Conservation (phyloP, 75 land plant genomes). For the Cunninghamia lanceolata region DNA sequence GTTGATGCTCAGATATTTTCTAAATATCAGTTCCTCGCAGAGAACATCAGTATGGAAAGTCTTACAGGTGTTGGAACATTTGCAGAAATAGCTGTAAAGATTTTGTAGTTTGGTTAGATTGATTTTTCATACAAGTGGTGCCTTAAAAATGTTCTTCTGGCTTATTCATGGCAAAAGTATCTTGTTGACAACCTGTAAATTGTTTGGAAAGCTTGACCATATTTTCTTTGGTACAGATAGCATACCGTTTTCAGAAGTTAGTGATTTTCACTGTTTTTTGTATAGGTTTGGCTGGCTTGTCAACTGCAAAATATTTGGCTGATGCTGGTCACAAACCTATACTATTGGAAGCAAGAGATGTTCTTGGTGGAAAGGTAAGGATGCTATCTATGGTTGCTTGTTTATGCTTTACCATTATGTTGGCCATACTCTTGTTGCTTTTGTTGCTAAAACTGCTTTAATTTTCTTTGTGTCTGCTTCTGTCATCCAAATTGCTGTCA, state of each 20-base stretch:
- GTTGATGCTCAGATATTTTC: background rate
- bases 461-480: background rate
- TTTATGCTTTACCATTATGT: background rate
- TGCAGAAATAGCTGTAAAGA: background rate
- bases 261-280: background rate
- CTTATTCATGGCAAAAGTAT: background rate
- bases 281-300: constrained; percentile 93
- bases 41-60: background rate
- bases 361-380: constrained; percentile 93
- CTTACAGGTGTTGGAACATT: background rate
- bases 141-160: no score
- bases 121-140: constrained; percentile 1
- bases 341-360: constrained; percentile 93
- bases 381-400: background rate
- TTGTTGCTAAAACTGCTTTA: background rate
- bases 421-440: background rate
- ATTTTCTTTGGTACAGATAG: background rate
- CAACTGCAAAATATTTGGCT: constrained; percentile 94
- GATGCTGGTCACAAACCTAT: constrained; percentile 97
- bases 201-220: background rate
- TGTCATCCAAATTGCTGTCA: background rate
- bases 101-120: background rate
- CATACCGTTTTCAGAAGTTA: background rate
- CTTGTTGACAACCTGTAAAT: background rate
- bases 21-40: background rate